Evolutionary conservation across 2,329 filamentous ascomycete genomes (phyloP).

Genomic region (Pseudophaeomoniella oleicola): DNA sequence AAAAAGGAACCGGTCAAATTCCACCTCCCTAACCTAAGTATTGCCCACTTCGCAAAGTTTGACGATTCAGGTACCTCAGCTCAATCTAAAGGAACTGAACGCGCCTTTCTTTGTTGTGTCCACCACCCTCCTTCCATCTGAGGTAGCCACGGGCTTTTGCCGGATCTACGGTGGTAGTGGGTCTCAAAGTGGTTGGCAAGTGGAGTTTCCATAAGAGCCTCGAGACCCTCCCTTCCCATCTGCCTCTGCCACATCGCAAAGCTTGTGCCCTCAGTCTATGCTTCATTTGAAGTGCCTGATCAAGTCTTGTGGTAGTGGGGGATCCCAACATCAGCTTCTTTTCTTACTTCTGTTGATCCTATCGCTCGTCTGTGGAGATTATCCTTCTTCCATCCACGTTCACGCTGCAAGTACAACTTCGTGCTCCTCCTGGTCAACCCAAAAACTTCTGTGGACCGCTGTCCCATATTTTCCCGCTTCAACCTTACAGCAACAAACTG

Average conservation of each 20-base stretch:
- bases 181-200: neutral
- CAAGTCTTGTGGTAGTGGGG: neutral
- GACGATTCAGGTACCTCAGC: neutral
- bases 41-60: neutral
- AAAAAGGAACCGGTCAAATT: too few species aligned
- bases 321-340: neutral
- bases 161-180: neutral
- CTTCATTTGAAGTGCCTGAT: too few species aligned
- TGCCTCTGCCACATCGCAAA: neutral
- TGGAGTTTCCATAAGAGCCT: neutral
- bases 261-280: neutral
- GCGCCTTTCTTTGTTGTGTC: neutral
- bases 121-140: too few species aligned
- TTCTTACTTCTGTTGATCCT: neutral
- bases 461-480: neutral
- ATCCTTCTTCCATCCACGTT: neutral
- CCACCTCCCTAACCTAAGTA: too few species aligned
- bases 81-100: neutral
- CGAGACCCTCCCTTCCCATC: neutral
- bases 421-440: neutral
- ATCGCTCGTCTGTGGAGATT: neutral
- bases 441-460: neutral
- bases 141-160: neutral
- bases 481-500: neutral
- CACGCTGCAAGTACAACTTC: neutral